Evolutionary conservation across 176 grass and related monocot species (phyloP), one percentile per base, ranked within the genome.

Genomic region (Tillandsia fasciculata): DNA sequence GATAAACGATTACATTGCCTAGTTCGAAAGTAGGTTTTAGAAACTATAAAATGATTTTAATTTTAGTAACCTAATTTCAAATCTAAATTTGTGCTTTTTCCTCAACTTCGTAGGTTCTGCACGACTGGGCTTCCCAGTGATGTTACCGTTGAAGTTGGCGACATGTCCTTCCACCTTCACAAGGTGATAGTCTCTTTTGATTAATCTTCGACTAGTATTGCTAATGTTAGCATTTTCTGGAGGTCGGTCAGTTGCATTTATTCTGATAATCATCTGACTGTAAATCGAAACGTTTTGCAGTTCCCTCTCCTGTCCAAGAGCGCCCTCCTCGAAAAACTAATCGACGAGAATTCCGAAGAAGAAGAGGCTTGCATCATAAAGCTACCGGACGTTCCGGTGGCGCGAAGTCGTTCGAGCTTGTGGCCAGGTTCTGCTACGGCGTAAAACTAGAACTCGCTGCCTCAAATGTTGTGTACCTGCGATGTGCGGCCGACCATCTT

Each of bases 81-180:
- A 24, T 24, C 24, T 24, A 24, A 42, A 42, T 42, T 42, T 42
- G 33, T 42, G 33, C 33, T 42, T 42, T 42, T 42, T 42, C 33
- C 33, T 42, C 4, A 42, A 42, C 33, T 61, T n/a, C 49, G 12
- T 68, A 97, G 94, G 94, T 97, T 97, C 79, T 97, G 94, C 77
- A 97, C 89, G 72, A 93, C 94, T 18, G 94, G 94, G 72, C 72
- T 97, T 49, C 94, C 89, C 26, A 92, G 89, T 76, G 94, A 97
- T 82, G 82, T 90, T 72, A 82, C 87, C 11, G 81, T 97, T 68
- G 82, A 93, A 79, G 94, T 97, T 10, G 65, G 83, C 3, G 87
- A 87, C 65, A 97, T 97, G 94, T 79, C 65, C 77, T 97, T 97
- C 86, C 94, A 97, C 72, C 89, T 97, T 74, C 94, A 97, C 53